Percentiles rank a stretch among this genome's conserved stretches.
Evolutionary conservation across 257 asterid genomes (phyloP).

Genomic region (Solanum lignicaule): DNA sequence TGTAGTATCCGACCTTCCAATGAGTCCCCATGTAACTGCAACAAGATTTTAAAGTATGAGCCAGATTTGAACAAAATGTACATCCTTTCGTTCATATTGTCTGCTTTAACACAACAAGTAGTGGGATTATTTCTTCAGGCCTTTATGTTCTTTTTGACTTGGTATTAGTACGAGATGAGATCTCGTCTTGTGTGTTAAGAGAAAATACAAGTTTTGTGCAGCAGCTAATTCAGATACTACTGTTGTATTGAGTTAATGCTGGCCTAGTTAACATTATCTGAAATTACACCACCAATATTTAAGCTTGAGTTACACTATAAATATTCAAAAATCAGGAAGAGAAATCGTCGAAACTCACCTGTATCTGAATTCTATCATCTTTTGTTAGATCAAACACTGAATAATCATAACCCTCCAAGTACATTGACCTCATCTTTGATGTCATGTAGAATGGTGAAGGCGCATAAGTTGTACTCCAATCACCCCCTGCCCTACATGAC

Average conservation of each 20-base stretch:
- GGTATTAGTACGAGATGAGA: background rate
- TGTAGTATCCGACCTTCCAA: constrained; percentile 68
- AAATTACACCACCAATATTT: background rate
- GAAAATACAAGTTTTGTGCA: background rate
- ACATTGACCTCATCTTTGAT: constrained; percentile 82
- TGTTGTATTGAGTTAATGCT: background rate
- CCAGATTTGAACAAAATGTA: background rate
- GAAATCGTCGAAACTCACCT: constrained; percentile 33
- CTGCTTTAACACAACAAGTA: background rate
- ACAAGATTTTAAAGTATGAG: background rate
- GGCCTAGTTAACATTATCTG: background rate
- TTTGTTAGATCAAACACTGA: constrained; percentile 79
- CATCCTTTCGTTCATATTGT: background rate
- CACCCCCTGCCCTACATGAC: constrained; percentile 84
- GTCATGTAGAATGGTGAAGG: constrained; percentile 92
- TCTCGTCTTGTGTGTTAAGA: background rate
- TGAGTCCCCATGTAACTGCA: constrained; percentile 63
- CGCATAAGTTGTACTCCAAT: constrained; percentile 91
- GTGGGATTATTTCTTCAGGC: background rate
- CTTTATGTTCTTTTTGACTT: background rate
- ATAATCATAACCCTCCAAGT: constrained; percentile 85
- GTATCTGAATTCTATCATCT: constrained; percentile 72
- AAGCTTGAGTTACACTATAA: background rate
- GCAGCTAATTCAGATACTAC: background rate
- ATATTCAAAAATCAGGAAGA: background rate